Percentiles rank a stretch among this genome's conserved stretches.
Evolutionary conservation across 1,139 yeast genomes (phyloP).

Genomic region (Taphrina deformans): DNA sequence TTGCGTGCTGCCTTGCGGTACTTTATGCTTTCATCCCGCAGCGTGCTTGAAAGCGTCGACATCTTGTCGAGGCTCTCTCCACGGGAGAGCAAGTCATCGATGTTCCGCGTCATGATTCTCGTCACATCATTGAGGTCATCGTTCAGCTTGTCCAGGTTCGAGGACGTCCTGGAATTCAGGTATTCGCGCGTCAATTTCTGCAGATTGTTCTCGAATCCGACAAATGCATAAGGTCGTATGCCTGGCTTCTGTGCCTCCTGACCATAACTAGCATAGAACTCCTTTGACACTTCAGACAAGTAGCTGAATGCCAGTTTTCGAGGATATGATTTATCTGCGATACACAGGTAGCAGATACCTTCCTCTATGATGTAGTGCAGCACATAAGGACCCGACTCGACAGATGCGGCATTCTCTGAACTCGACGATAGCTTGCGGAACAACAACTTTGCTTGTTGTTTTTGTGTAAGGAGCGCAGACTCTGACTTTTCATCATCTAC

Average conservation of each 20-base stretch:
- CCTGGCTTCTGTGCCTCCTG: constrained; percentile 62
- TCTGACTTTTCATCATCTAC: constrained; percentile 70
- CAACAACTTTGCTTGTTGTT: constrained; percentile 78
- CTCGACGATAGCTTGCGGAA: constrained; percentile 74
- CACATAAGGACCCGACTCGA: constrained; percentile 72
- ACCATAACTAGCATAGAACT: constrained; percentile 78
- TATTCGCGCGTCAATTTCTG: constrained; percentile 84
- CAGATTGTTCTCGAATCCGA: constrained; percentile 78
- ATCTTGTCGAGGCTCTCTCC: constrained; percentile 91
- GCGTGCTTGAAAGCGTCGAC: constrained; percentile 80
- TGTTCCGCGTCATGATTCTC: constrained; percentile 91
- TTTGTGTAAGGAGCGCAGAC: constrained; percentile 62
- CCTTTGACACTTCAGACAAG: constrained; percentile 75
- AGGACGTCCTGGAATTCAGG: constrained; percentile 80
- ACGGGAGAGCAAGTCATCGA: constrained; percentile 87
- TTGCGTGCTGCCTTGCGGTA: constrained; percentile 87
- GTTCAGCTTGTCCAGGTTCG: constrained; percentile 77
- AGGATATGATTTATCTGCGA: constrained; percentile 77
- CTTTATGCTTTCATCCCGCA: constrained; percentile 80
- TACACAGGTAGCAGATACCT: constrained; percentile 70
- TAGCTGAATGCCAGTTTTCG: constrained; percentile 86
- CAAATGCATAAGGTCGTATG: constrained; percentile 85
- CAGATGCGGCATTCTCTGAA: constrained; percentile 81
- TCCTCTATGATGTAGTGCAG: constrained; percentile 61
- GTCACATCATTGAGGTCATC: constrained; percentile 90